phyloP scores from a whole-genome alignment of 495 filamentous ascomycete species.

The Aspergillus taichungensis region DNA sequence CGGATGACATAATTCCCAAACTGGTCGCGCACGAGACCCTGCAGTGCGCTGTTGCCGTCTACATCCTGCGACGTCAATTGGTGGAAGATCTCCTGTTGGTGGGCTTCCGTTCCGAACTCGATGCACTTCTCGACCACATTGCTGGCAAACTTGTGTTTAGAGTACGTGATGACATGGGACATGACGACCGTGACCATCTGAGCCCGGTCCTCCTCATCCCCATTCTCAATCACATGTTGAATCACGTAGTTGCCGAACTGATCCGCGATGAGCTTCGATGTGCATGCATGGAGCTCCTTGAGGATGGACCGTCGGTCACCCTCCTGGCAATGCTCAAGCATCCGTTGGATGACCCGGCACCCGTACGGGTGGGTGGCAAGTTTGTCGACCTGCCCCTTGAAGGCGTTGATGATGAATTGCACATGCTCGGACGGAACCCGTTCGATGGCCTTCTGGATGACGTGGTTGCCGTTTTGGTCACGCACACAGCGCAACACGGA shows the following conservation, averaged over 20 bases:
- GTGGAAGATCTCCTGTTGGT: slow-evolving; percentile 62
- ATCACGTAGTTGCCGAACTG: slow-evolving; percentile 97
- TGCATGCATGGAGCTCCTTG: slow-evolving; percentile 67
- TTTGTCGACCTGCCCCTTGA: slow-evolving; percentile 68
- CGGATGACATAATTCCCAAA: slow-evolving; percentile 97
- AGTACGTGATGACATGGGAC: slow-evolving; percentile 60
- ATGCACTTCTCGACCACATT: slow-evolving; percentile 98
- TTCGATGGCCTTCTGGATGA: slow-evolving; percentile 92
- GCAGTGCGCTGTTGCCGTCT: slow-evolving; percentile 58
- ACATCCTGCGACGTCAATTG: slow-evolving; percentile 51
- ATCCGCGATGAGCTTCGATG: slow-evolving; percentile 66
- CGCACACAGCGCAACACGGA: slow-evolving; percentile 73
- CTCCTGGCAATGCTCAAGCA: slow-evolving; percentile 78
- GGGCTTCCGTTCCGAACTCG: slow-evolving; percentile 56
- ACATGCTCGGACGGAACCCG: slow-evolving; percentile 73
- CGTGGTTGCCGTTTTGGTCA: slow-evolving; percentile 93
- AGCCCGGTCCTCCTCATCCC: slow-evolving; percentile 63
- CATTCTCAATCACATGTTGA: slow-evolving; percentile 85
- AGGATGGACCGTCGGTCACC: slow-evolving; percentile 62
- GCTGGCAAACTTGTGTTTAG: slow-evolving; percentile 94
- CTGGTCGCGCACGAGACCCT: slow-evolving; percentile 76
- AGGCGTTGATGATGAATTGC: slow-evolving; percentile 80
- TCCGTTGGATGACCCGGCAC: slow-evolving; percentile 88
- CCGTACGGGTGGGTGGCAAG: slow-evolving; percentile 79
- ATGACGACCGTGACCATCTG: slow-evolving; percentile 68